Evolutionary conservation across 352 stramenopile species (phyloP).

Genomic region (Pythium grandisporangium): DNA sequence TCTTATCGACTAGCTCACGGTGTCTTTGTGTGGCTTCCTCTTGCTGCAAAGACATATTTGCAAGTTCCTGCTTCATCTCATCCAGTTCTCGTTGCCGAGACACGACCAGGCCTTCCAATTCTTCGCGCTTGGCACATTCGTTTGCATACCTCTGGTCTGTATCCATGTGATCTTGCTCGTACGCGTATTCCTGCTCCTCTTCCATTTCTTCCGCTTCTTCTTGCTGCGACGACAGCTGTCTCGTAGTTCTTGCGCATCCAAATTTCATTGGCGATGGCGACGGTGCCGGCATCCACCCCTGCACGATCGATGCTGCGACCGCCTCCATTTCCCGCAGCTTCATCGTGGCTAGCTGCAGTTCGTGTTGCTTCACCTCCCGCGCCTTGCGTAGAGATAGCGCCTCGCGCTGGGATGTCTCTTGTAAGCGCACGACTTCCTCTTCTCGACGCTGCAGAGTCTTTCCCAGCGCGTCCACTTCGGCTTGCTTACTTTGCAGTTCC

Average conservation of each 20-base stretch:
- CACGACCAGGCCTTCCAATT: slow-evolving; percentile 38
- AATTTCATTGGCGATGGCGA: slow-evolving; percentile 4
- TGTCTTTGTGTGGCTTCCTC: slow-evolving; percentile 11
- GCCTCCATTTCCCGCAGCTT: slow-evolving; percentile 57
- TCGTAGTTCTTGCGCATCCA: too few species aligned
- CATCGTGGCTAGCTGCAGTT: slow-evolving; percentile 45
- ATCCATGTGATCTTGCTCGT: not conserved
- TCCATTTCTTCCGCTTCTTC: too few species aligned
- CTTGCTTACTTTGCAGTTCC: slow-evolving; percentile 52
- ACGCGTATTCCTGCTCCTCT: not conserved
- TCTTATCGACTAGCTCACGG: slow-evolving; percentile 21
- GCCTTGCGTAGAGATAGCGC: slow-evolving; percentile 31
- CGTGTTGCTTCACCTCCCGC: slow-evolving; percentile 57
- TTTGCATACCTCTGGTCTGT: slow-evolving; percentile 1
- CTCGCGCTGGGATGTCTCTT: slow-evolving; percentile 40
- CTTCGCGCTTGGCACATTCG: slow-evolving; percentile 21
- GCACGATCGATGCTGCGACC: slow-evolving; percentile 10
- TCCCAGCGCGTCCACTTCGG: slow-evolving; percentile 33
- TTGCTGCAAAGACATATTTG: slow-evolving; percentile 25
- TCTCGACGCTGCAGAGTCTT: slow-evolving; percentile 56
- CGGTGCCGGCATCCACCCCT: slow-evolving; percentile 7
- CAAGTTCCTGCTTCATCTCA: slow-evolving; percentile 39
- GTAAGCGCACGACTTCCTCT: slow-evolving; percentile 27
- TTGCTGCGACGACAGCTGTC: too few species aligned
- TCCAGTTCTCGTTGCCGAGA: slow-evolving; percentile 47